Conservation (phyloP, 2,329 filamentous ascomycete genomes). For the Lecanosticta acicola region DNA sequence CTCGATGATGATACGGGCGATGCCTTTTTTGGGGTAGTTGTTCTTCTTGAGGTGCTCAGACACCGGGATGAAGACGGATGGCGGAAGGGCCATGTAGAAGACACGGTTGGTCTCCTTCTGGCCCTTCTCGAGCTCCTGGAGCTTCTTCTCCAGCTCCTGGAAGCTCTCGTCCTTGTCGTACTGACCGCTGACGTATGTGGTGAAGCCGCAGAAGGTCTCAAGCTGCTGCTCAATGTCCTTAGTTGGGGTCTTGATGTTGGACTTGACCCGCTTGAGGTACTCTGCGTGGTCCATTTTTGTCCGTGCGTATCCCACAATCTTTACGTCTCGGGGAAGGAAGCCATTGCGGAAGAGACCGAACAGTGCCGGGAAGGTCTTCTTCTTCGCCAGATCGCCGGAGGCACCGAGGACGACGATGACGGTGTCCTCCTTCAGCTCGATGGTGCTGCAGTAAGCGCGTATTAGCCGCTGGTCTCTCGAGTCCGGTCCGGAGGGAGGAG, state of each 20-base stretch:
- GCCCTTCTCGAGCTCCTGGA: conserved; percentile 77
- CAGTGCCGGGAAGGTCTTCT: conserved; percentile 98
- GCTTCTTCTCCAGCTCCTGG: conserved; percentile 73
- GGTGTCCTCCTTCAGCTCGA: conserved; percentile 98
- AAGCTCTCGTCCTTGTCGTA: conserved; percentile 98
- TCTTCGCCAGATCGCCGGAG: conserved; percentile 96
- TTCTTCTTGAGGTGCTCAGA: conserved; percentile 96
- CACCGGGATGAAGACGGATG: conserved; percentile 95
- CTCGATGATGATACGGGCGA: conserved; percentile 95
- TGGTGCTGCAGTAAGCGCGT: conserved; percentile 51
- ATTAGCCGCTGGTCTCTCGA: conserved; percentile 14
- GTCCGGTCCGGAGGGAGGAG: not conserved
- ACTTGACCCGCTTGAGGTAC: conserved; percentile 88
- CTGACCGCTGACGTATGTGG: conserved; percentile 92
- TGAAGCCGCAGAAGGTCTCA: conserved; percentile 78
- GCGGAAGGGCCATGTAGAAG: conserved; percentile 98
- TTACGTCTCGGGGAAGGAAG: conserved; percentile 93
- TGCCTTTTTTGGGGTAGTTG: conserved; percentile 87
- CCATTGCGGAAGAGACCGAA: conserved; percentile 98
- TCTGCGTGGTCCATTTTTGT: conserved; percentile 99
- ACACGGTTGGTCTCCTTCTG: conserved; percentile 81
- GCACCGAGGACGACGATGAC: conserved; percentile 93
- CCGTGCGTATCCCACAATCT: conserved; percentile 96
- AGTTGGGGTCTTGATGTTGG: conserved; percentile 97
- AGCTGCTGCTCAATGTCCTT: conserved; percentile 96